A percentile compares a stretch with the other conserved stretches of the same genome.
Conservation (phyloP, 108 stramenopile species). For the Pseudonitzschia multistriata region DNA sequence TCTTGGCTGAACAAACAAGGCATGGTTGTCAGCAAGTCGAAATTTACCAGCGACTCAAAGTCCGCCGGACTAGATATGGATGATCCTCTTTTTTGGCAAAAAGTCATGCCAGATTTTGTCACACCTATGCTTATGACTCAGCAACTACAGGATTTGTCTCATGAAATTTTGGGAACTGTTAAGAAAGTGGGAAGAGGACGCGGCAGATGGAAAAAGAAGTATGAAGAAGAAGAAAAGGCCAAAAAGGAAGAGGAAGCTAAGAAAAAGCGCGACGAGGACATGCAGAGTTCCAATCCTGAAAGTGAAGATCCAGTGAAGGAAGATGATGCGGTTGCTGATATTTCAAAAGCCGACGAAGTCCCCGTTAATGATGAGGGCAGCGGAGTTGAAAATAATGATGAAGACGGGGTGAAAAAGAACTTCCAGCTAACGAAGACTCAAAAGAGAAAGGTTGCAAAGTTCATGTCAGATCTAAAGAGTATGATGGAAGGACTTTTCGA, state of each 20-base stretch:
- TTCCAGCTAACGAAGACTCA: conserved; percentile 48
- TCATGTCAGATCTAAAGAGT: conserved; percentile 76
- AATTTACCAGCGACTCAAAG: conserved; percentile 70
- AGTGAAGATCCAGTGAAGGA: conserved; percentile 4
- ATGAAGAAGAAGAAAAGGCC: conserved; percentile 23
- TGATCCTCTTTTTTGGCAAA: conserved; percentile 94
- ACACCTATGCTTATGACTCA: conserved; percentile 78
- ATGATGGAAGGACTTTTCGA: conserved; percentile 87
- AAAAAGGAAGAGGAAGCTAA: conserved; percentile 21
- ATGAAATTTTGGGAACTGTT: conserved; percentile 43
- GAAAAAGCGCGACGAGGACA: conserved; percentile 22
- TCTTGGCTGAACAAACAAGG: conserved; percentile 89
- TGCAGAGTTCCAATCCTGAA: conserved; percentile 12
- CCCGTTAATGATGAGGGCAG: conserved; percentile 5
- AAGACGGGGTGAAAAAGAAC: conserved; percentile 24
- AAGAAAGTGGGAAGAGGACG: conserved; percentile 43
- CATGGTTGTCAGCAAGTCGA: conserved; percentile 77
- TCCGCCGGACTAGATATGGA: conserved; percentile 80
- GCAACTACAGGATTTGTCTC: conserved; percentile 53
- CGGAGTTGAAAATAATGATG: conserved; percentile 24
- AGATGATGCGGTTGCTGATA: conserved; percentile 4
- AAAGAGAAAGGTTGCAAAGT: conserved; percentile 77
- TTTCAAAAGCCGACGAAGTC: conserved; percentile 7
- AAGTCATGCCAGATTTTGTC: conserved; percentile 93
- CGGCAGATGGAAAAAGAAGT: conserved; percentile 41